These are phyloP conservation scores for Hemileccinum impolitum DNA, from an alignment of 768 basidiomycete genomes.

Conservation along the genomic window DNA sequence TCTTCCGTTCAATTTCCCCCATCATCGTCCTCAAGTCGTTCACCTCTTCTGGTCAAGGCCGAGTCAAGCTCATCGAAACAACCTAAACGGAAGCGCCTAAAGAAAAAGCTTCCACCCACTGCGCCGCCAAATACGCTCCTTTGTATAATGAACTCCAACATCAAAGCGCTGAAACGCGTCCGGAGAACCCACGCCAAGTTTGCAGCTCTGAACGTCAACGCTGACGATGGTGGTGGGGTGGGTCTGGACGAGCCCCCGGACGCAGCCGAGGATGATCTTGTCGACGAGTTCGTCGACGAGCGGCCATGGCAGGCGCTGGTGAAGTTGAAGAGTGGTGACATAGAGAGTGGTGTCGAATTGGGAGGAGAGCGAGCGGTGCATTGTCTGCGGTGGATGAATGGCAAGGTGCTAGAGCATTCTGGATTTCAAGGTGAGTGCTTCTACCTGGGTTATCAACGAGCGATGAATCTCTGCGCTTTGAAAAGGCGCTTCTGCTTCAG, in stretches of 20 bases:
- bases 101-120: conserved; percentile 16
- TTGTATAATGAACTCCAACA: conserved; percentile 71
- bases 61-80: conserved; percentile 8
- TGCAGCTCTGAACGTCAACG: conserved; percentile 45
- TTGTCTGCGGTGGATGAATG: conserved; percentile 69
- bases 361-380: conserved; percentile 57
- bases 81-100: conserved; percentile 24
- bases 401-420: conserved; percentile 81
- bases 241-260: conserved; percentile 35
- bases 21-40: conserved; percentile 11
- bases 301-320: conserved; percentile 49
- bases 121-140: conserved; percentile 48
- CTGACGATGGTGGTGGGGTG: conserved; percentile 34
- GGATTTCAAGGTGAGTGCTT: conserved; percentile 81
- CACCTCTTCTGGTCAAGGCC: conserved; percentile 9
- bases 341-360: conserved; percentile 42
- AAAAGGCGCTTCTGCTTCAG: conserved; percentile 67
- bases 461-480: conserved; percentile 5
- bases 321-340: conserved; percentile 13
- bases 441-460: not conserved
- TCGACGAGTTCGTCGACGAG: conserved; percentile 48
- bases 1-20: conserved; percentile 37
- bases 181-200: conserved; percentile 73
- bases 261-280: conserved; percentile 28
- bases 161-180: conserved; percentile 69